Evolutionary conservation across 2,329 filamentous ascomycete species (phyloP).

Genomic region (Epichloe amarillans): DNA sequence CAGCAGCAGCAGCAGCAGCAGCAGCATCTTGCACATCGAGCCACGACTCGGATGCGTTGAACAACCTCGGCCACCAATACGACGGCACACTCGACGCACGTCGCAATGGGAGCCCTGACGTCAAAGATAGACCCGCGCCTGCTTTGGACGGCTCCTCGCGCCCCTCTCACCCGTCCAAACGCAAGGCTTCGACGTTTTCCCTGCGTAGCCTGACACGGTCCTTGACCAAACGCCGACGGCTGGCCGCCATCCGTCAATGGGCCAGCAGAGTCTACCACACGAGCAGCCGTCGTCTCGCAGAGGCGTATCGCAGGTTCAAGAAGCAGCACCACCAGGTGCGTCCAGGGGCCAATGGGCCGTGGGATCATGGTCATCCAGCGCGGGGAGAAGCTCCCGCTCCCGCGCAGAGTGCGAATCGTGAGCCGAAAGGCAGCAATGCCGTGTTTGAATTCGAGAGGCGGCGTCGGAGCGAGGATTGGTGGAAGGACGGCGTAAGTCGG

Average conservation of each 20-base stretch:
- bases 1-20: background rate
- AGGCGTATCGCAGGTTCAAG: conserved; percentile 15
- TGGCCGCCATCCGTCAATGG: conserved; percentile 16
- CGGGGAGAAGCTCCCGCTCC: too few relatives aligned
- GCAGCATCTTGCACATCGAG: background rate
- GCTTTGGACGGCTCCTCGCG: conserved; percentile 3
- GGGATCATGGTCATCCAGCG: background rate
- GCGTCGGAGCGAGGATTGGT: conserved; percentile 19
- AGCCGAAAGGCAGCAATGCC: conserved; percentile 12
- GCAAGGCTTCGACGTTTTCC: conserved; percentile 19
- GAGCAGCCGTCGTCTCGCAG: conserved; percentile 14
- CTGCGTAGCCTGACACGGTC: conserved; percentile 15
- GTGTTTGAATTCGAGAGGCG: conserved; percentile 14
- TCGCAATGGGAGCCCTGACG: conserved; percentile 9
- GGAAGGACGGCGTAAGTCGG: conserved; percentile 21
- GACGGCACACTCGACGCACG: conserved; percentile 12
- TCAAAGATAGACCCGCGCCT: background rate
- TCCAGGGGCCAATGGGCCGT: background rate
- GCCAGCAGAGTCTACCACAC: conserved; percentile 15
- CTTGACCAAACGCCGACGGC: conserved; percentile 13
- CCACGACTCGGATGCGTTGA: conserved; percentile 1
- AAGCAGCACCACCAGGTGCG: conserved; percentile 10
- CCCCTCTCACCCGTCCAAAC: conserved; percentile 11
- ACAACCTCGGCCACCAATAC: conserved; percentile 10
- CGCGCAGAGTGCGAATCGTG: conserved; percentile 12